phyloP scores from a whole-genome alignment of 129 eudicot genomes.

The Lactuca sativa region DNA sequence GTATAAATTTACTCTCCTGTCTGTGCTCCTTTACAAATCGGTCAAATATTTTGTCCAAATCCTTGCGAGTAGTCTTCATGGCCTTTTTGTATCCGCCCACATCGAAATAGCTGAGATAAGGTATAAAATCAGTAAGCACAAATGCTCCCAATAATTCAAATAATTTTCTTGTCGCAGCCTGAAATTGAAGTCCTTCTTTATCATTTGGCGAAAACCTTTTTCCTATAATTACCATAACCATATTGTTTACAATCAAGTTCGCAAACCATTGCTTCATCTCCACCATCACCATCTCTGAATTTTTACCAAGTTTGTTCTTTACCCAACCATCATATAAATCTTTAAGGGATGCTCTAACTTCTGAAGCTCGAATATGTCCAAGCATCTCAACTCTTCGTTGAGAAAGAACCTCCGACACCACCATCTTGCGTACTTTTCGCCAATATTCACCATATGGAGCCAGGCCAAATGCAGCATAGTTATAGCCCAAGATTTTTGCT shows the following conservation, averaged over 20 bases:
- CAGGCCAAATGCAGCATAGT: no score
- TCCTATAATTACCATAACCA: constrained; percentile 1
- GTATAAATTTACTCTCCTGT: background rate
- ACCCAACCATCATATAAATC: constrained; percentile 20
- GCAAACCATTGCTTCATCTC: constrained; percentile 29
- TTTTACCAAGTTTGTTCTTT: background rate
- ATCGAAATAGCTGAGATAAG: constrained; percentile 29
- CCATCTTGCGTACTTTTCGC: constrained; percentile 29
- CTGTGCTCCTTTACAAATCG: constrained; percentile 37
- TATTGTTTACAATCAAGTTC: background rate
- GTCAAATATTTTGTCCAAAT: constrained; percentile 26
- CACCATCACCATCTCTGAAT: constrained; percentile 5
- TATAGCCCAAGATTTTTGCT: no score
- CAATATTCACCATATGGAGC: constrained; percentile 28
- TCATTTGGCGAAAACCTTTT: no score
- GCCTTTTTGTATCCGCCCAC: constrained; percentile 27
- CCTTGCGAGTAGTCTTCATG: constrained; percentile 33
- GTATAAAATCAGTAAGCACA: constrained; percentile 39
- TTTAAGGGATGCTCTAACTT: constrained; percentile 12
- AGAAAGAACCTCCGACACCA: constrained; percentile 8
- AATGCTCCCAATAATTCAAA: constrained; percentile 18
- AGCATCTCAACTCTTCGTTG: no score
- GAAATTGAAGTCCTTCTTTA: no score
- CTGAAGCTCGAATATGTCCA: no score
- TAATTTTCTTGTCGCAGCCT: no score